A percentile compares a stretch with the other conserved stretches of the same genome.
Conservation (phyloP, 768 basidiomycete species). For the Rhodotorula paludigena region DNA sequence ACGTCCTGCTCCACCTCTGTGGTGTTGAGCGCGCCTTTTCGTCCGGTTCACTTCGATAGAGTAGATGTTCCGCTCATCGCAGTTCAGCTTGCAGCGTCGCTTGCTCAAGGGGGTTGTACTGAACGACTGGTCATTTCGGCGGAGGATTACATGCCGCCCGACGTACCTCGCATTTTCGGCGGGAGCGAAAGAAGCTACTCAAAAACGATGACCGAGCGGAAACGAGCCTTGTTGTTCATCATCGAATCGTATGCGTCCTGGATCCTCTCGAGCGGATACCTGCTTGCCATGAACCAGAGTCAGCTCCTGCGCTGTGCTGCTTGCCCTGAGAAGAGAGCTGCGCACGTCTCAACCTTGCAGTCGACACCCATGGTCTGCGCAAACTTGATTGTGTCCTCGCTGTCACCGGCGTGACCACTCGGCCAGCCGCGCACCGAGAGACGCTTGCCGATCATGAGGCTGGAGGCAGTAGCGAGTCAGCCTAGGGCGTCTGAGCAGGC, state of each 20-base stretch:
- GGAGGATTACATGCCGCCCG: too few species aligned
- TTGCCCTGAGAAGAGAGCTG: neutral
- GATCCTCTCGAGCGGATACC: constrained; percentile 31
- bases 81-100: too few species aligned
- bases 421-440: constrained; percentile 39
- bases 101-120: too few species aligned
- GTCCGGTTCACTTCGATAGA: too few species aligned
- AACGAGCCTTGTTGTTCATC: constrained; percentile 34
- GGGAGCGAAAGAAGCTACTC: too few species aligned
- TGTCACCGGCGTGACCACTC: constrained; percentile 11
- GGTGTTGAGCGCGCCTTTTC: neutral
- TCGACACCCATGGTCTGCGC: constrained; percentile 35
- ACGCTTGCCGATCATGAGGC: constrained; percentile 37
- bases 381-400: constrained; percentile 36
- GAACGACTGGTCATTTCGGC: too few species aligned
- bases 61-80: too few species aligned
- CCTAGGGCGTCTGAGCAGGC: neutral
- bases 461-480: neutral
- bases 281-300: constrained; percentile 20
- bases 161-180: too few species aligned
- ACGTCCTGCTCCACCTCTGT: constrained; percentile 10
- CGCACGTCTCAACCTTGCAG: constrained; percentile 18
- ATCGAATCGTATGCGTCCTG: constrained; percentile 36
- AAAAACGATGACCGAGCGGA: neutral
- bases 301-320: neutral